phyloP scores from a whole-genome alignment of 441 rosid species.

The Populus trichocarpa region DNA sequence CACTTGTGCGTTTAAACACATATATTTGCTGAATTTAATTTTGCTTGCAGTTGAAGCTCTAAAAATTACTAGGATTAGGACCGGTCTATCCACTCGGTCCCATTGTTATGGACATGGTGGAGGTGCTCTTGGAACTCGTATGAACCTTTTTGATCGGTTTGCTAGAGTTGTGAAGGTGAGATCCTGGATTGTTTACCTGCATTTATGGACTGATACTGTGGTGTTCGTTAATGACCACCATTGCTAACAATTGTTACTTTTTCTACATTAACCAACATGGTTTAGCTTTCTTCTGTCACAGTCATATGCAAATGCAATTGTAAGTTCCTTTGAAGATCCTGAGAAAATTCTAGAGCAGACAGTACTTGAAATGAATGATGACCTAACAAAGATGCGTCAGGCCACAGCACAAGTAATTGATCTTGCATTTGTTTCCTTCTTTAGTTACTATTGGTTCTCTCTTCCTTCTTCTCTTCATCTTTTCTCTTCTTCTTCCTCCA shows the following conservation, averaged over 20 bases:
- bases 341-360: constrained; percentile 95
- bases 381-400: constrained; percentile 97
- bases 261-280: constrained; percentile 7
- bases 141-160: constrained; percentile 91
- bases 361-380: constrained; percentile 96
- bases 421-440: constrained; percentile 6
- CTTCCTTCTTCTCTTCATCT: background rate
- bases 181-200: constrained; percentile 1
- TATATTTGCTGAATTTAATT: constrained; percentile 3
- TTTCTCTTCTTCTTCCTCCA: background rate
- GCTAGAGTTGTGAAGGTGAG: constrained; percentile 87
- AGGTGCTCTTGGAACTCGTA: constrained; percentile 58
- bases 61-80: constrained; percentile 33
- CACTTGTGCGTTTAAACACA: background rate
- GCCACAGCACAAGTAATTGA: constrained; percentile 87
- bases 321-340: constrained; percentile 91
- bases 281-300: constrained; percentile 31
- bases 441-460: background rate
- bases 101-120: constrained; percentile 43
- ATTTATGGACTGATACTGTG: background rate
- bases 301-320: constrained; percentile 94
- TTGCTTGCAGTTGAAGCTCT: constrained; percentile 38
- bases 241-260: constrained; percentile 4
- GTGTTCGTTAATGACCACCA: background rate
- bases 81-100: constrained; percentile 25